Percentiles rank a stretch among this genome's conserved stretches.
phyloP scores from a whole-genome alignment of 1,284 basidiomycete species.

The Agaricales sp. region DNA sequence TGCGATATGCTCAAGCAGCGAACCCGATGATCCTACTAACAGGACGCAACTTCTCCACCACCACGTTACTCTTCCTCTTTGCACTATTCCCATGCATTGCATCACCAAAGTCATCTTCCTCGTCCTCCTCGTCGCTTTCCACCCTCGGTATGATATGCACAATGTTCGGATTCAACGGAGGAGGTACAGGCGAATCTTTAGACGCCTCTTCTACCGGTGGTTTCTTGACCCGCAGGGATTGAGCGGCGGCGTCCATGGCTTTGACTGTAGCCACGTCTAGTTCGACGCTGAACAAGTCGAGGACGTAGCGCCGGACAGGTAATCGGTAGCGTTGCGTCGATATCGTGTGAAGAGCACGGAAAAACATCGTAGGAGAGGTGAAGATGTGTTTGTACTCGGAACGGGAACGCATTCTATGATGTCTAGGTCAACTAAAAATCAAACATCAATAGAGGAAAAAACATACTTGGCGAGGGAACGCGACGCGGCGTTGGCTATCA shows the following conservation, averaged over 20 bases:
- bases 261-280: not conserved
- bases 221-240: not conserved
- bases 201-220: not conserved
- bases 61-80: not conserved
- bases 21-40: conserved; percentile 2
- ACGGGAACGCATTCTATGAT: conserved; percentile 66
- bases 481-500: conserved; percentile 90
- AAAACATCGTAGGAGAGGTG: conserved; percentile 68
- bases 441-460: conserved; percentile 2
- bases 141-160: not conserved
- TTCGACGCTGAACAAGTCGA: conserved; percentile 75
- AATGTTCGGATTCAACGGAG: conserved; percentile 1
- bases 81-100: not conserved
- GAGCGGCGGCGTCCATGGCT: not conserved
- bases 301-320: conserved; percentile 83
- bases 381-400: conserved; percentile 71
- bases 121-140: not conserved
- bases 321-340: conserved; percentile 84
- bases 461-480: conserved; percentile 72
- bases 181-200: not conserved
- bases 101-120: conserved; percentile 1
- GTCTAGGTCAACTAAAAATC: conserved; percentile 5
- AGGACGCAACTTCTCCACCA: not conserved
- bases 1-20: not conserved
- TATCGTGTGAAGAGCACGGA: conserved; percentile 77